These are phyloP conservation scores for Plasmodium billcollinsi DNA, from an alignment of 169 alveolate genomes.

Conservation along the genomic window DNA sequence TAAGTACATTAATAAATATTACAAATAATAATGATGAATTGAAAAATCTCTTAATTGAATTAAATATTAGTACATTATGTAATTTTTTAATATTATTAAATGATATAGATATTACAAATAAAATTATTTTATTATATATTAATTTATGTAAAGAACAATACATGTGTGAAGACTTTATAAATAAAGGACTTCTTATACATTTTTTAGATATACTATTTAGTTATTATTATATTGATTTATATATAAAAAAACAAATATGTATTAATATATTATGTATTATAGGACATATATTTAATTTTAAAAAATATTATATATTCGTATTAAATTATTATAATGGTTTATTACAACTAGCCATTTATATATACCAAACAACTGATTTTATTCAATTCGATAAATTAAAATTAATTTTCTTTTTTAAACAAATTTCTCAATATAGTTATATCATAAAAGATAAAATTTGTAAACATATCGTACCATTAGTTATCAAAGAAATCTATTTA, in stretches of 20 bases:
- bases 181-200: slow-evolving; percentile 34
- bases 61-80: slow-evolving; percentile 12
- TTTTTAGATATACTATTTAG: slow-evolving; percentile 31
- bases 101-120: slow-evolving; percentile 22
- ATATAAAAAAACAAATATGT: slow-evolving; percentile 46
- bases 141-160: slow-evolving; percentile 43
- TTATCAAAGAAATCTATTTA: slow-evolving; percentile 45
- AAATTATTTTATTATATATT: slow-evolving; percentile 27
- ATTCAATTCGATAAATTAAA: slow-evolving; percentile 22
- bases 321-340: slow-evolving; percentile 44
- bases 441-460: slow-evolving; percentile 24
- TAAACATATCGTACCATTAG: slow-evolving; percentile 26
- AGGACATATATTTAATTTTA: slow-evolving; percentile 48
- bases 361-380: slow-evolving; percentile 32
- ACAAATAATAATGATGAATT: slow-evolving; percentile 41
- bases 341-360: slow-evolving; percentile 19
- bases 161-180: slow-evolving; percentile 51
- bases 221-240: slow-evolving; percentile 17
- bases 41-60: slow-evolving; percentile 13
- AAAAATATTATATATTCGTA: slow-evolving; percentile 29
- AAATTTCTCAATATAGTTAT: slow-evolving; percentile 15
- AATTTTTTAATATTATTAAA: slow-evolving; percentile 38
- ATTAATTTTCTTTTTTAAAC: slow-evolving; percentile 48
- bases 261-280: slow-evolving; percentile 54
- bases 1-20: slow-evolving; percentile 47